Percentiles rank a stretch among this genome's conserved stretches.
phyloP scores from a whole-genome alignment of 257 asterid genomes.

The Solanum etuberosum region DNA sequence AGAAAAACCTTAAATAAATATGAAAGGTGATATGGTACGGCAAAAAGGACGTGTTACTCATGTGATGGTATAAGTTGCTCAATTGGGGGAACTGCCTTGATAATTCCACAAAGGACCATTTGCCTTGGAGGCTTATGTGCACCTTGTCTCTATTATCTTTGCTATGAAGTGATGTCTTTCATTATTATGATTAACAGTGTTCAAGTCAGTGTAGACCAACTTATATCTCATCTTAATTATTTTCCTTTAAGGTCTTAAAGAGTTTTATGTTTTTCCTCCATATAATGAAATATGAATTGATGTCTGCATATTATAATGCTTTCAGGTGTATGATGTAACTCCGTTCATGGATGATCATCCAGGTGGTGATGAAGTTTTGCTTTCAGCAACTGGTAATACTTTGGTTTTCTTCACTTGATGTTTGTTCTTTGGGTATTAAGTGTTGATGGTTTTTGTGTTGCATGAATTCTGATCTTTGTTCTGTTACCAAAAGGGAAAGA shows the following conservation, averaged over 20 bases:
- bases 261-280: not conserved
- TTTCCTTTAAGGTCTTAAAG: not conserved
- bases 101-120: not conserved
- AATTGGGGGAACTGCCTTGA: not conserved
- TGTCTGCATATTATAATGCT: not conserved
- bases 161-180: not conserved
- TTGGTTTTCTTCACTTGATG: not conserved
- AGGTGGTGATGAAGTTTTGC: slow-evolving; percentile 88
- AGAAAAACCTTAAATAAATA: not conserved
- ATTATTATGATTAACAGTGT: not conserved
- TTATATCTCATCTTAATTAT: not conserved
- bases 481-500: slow-evolving; percentile 52
- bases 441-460: not conserved
- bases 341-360: slow-evolving; percentile 96
- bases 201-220: not conserved
- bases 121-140: not conserved
- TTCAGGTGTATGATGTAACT: slow-evolving; percentile 81
- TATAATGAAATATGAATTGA: not conserved
- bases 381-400: slow-evolving; percentile 61
- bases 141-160: not conserved
- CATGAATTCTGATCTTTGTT: not conserved
- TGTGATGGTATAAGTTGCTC: not conserved
- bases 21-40: not conserved
- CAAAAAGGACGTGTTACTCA: not conserved
- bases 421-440: not conserved